These are phyloP conservation scores for Trypanosoma lewisi DNA, from an alignment of 208 protist species.

Conservation along the genomic window DNA sequence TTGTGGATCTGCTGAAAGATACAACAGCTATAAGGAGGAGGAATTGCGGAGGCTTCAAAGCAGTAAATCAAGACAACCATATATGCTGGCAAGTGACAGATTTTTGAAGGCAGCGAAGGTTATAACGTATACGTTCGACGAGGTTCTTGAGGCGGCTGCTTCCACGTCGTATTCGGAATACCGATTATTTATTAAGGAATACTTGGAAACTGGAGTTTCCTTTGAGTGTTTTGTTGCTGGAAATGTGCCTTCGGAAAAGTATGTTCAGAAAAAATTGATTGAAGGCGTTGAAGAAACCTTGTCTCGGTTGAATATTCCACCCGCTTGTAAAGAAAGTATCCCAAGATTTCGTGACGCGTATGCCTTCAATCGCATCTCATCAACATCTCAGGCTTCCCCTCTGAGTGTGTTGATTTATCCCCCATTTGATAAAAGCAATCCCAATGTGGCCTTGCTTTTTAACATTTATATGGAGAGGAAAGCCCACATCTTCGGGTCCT, in stretches of 20 bases:
- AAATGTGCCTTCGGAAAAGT: conserved; percentile 45
- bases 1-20: conserved; percentile 37
- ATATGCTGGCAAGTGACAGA: conserved; percentile 29
- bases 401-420: conserved; percentile 47
- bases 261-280: conserved; percentile 30
- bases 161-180: conserved; percentile 50
- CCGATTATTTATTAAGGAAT: conserved; percentile 44
- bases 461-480: conserved; percentile 51
- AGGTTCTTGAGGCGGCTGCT: conserved; percentile 37
- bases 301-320: conserved; percentile 15
- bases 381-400: conserved; percentile 1
- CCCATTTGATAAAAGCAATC: conserved; percentile 41
- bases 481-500: conserved; percentile 40
- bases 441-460: conserved; percentile 52
- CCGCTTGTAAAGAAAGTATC: conserved; percentile 27
- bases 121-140: conserved; percentile 47
- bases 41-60: conserved; percentile 32
- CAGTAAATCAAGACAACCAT: conserved; percentile 38
- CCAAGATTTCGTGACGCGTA: conserved; percentile 57
- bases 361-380: conserved; percentile 16
- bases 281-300: conserved; percentile 36
- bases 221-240: conserved; percentile 66
- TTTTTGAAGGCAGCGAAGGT: conserved; percentile 28
- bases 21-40: conserved; percentile 42
- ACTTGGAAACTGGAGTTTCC: conserved; percentile 44